Conservation (phyloP, 176 grass and related monocot species). For the Cymbopogon citratus region DNA sequence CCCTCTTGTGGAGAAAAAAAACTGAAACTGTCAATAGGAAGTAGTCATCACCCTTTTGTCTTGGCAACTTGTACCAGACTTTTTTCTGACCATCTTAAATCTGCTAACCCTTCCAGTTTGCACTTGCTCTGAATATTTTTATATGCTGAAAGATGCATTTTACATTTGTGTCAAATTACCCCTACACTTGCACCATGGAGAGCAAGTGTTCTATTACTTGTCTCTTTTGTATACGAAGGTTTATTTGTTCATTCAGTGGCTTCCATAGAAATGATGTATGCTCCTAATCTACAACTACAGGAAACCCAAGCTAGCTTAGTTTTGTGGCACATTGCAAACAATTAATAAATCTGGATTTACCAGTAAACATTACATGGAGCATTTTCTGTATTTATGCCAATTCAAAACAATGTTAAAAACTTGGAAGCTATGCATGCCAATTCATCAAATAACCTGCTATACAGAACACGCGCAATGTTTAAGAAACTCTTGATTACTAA, state of each 20-base stretch:
- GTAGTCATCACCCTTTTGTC: too few relatives aligned
- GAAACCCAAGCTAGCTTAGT: background rate
- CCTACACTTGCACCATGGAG: background rate
- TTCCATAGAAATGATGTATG: background rate
- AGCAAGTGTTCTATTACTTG: background rate
- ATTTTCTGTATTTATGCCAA: background rate
- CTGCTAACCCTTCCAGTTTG: background rate
- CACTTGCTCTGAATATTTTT: background rate
- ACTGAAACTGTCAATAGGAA: too few relatives aligned
- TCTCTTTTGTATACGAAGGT: background rate
- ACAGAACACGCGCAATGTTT: background rate
- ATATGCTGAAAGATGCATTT: background rate
- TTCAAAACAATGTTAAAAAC: background rate
- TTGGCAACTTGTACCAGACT: background rate
- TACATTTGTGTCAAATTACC: background rate
- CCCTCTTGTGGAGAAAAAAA: too few relatives aligned
- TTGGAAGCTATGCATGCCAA: background rate
- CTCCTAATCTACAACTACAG: background rate
- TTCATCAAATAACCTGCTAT: background rate
- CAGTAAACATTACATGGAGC: too few relatives aligned
- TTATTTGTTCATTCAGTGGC: background rate
- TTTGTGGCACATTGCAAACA: background rate
- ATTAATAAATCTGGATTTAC: too few relatives aligned
- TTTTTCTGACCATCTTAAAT: background rate
- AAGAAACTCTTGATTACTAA: background rate